Evolutionary conservation across 2,329 filamentous ascomycete species (phyloP).

Genomic region (Esteya vermicola): DNA sequence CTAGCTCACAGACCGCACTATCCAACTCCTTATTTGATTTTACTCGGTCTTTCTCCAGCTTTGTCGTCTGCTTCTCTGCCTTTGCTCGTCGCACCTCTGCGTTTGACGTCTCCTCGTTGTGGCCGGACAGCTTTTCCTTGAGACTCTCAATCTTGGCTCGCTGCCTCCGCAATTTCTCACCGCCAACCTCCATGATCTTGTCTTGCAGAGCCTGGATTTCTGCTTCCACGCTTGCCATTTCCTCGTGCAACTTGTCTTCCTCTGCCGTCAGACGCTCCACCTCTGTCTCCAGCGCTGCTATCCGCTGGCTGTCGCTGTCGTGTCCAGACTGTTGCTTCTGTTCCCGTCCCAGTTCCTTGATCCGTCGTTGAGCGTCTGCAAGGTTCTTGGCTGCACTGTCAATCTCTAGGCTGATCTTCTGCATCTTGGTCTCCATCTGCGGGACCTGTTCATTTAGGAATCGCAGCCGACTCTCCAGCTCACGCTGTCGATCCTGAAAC

Average conservation of each 20-base stretch:
- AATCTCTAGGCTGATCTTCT: conserved; percentile 79
- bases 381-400: conserved; percentile 78
- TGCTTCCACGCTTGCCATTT: conserved; percentile 80
- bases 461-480: conserved; percentile 60
- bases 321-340: conserved; percentile 65
- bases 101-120: conserved; percentile 69
- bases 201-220: conserved; percentile 89
- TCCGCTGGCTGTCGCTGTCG: conserved; percentile 52
- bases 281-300: conserved; percentile 60
- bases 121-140: conserved; percentile 69
- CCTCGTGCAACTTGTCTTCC: conserved; percentile 62
- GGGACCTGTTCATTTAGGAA: conserved; percentile 68
- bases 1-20: conserved; percentile 55
- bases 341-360: conserved; percentile 74
- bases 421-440: conserved; percentile 73
- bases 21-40: conserved; percentile 72
- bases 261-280: conserved; percentile 63
- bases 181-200: conserved; percentile 97
- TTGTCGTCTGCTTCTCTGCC: conserved; percentile 79
- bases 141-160: conserved; percentile 80
- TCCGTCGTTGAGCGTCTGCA: conserved; percentile 66
- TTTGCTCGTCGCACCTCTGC: conserved; percentile 84
- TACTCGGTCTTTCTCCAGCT: conserved; percentile 69
- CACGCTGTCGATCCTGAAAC: conserved; percentile 72
- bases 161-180: conserved; percentile 80